Evolutionary conservation across 2,329 filamentous ascomycete genomes (phyloP), one percentile per base, ranked within the genome.

Genomic region (Rutstroemia sp.): DNA sequence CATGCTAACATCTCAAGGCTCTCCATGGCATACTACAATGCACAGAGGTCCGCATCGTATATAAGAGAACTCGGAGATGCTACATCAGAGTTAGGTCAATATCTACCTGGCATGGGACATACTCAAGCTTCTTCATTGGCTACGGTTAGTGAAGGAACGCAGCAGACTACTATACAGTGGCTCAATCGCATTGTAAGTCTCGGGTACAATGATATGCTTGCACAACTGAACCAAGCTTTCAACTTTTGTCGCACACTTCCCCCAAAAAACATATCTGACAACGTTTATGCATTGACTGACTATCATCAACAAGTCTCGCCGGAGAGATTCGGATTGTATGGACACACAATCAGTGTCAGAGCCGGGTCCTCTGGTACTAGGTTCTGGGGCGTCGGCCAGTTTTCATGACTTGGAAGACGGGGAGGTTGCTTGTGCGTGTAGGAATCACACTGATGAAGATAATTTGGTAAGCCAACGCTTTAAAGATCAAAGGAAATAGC

Each of bases 161-260:
- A 49, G 12, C 44, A 30, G 21, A 54, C 30, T n/a, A 54, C 52
- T n/a, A 30, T 54, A 12, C 44, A 30, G 23, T 54, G 52, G 52
- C 46, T 54, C 5, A 54, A 54, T 8, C 12, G 39, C n/a, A 30
- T 54, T 54, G 52, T 54, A 41, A 48, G 52, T 38, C 9, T n/a
- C 3, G 18, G 14, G 19, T 18, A 16, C 1, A 38, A 16, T 38
- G 3, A 5, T 9, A 7, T 30, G 10, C 27, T 30, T 30, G 27
- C 27, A 30, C 7, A 30, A 30, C 9, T 30, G 8, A 10, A 10
- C 27, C 27, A 30, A 30, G 27, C 27, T 30, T 30, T 10, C 27
- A 8, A 30, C 27, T 23, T 30, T 30, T 10, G 1, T 30, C 27
- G 27, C 27, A 3, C 10, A 30, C 27, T 30, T 30, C 27, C 27